Base-by-base conservation (phyloP, 23 red algal species). In the Gracilaria gracilis region DNA sequence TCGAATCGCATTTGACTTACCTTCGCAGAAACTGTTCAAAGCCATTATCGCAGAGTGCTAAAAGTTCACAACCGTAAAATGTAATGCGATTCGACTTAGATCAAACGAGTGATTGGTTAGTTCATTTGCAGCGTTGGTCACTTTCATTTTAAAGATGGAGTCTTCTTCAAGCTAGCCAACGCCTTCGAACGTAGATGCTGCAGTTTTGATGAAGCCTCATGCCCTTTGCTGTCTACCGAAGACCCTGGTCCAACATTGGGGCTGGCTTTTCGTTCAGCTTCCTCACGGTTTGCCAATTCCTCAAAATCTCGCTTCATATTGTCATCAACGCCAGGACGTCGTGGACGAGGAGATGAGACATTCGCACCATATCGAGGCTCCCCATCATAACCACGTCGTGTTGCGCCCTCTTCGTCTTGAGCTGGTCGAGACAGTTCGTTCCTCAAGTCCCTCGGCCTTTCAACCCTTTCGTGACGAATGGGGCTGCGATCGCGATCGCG, bases 81-180 rank as follows among this genome's bases (percentile, higher is more conserved):
- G 23, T 20, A 20, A 77, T 28, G 39, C n/a, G 40, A 37, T 31
- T 77, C 14, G 46, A 37, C 42, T 27, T 12, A 4, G 72, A 49
- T 77, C 72, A 25, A 77, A 51, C 27, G 72, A 77, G 3, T 77
- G 19, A 31, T 33, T 25, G 42, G 72, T 77, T 77, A 77, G 72
- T 77, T 77, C 72, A 77, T 77, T 51, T 67, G 62, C 33, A 67
- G 27, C 62, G 33, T 67, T 67, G 33, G 62, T 33, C 62, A 13
- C 62, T 9, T 35, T 67, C 62, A 67, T 67, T 67, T 67, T 13
- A 77, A 50, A 77, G 39, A 77, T 25, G 72, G 72, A 28, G 38
- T 77, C 72, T 77, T 77, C 72, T 77, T 77, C 72, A 77, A 77
- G 42, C 72, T 77, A 50, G 72, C 72, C 23, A 77, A 51, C 72